Percentiles rank a stretch among this genome's conserved stretches.
Conservation (phyloP, 164 flowering plant species). For the Dillenia suffruticosa region DNA sequence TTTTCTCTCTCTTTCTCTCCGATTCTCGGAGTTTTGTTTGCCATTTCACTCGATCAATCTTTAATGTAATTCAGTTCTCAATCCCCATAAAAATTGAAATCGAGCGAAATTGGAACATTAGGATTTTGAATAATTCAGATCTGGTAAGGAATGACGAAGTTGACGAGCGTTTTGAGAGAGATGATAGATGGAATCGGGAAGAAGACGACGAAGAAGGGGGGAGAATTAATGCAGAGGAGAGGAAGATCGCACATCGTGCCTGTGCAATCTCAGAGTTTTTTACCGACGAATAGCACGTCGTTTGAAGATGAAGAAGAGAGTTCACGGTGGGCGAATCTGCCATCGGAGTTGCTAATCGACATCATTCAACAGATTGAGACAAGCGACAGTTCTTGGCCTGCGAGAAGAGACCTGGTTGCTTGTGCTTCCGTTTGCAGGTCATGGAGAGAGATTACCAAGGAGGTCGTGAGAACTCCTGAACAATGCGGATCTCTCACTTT, state of each 20-base stretch:
- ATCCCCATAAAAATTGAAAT: no score
- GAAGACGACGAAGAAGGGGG: constrained; percentile 5
- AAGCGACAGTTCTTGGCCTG: constrained; percentile 63
- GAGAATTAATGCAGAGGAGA: no score
- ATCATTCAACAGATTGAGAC: constrained; percentile 61
- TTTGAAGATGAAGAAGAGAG: no score
- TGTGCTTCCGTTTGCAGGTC: constrained; percentile 74
- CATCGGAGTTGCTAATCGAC: constrained; percentile 67
- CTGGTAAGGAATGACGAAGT: no score
- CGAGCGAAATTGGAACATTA: no score
- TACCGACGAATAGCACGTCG: no score
- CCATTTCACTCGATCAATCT: no score
- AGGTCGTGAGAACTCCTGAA: constrained; percentile 63
- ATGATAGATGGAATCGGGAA: constrained; percentile 25
- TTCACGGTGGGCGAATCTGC: constrained; percentile 61
- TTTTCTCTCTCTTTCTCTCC: no score
- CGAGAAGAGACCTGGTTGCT: constrained; percentile 52
- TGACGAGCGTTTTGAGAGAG: constrained; percentile 11
- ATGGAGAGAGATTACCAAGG: constrained; percentile 63
- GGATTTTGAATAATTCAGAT: no score
- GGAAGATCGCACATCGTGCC: constrained; percentile 37
- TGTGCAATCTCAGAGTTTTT: constrained; percentile 12
- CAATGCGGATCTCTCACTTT: constrained; percentile 65
- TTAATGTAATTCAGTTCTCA: no score
- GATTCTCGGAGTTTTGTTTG: no score